Evolutionary conservation across 768 basidiomycete genomes (phyloP).

Genomic region (Lentinula boryana): DNA sequence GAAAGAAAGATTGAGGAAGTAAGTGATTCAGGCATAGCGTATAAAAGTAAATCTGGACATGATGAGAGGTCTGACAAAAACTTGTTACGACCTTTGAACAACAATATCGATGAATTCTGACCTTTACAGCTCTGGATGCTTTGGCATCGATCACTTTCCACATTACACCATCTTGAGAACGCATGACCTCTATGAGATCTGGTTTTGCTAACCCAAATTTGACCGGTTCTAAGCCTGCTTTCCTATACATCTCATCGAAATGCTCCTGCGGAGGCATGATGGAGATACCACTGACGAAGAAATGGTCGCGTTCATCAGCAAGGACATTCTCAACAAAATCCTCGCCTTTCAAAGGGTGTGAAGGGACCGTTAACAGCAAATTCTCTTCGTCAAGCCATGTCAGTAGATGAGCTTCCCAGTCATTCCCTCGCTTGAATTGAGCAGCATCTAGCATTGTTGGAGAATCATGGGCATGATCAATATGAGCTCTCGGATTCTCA

Average conservation of each 20-base stretch:
- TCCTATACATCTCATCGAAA: slow-evolving; percentile 26
- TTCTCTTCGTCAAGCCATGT: slow-evolving; percentile 33
- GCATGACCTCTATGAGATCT: slow-evolving; percentile 40
- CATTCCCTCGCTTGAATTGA: slow-evolving; percentile 35
- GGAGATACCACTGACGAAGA: slow-evolving; percentile 37
- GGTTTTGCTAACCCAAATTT: slow-evolving; percentile 42
- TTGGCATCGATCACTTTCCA: slow-evolving; percentile 51
- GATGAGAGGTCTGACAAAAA: slow-evolving; percentile 36
- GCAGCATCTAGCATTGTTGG: slow-evolving; percentile 27
- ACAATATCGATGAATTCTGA: slow-evolving; percentile 12
- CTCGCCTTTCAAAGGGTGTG: slow-evolving; percentile 25
- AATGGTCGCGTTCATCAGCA: slow-evolving; percentile 35
- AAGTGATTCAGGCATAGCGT: slow-evolving; percentile 35
- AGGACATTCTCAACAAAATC: slow-evolving; percentile 34
- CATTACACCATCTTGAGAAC: slow-evolving; percentile 21
- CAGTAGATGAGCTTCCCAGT: slow-evolving; percentile 40
- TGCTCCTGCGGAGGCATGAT: slow-evolving; percentile 35
- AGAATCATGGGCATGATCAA: not conserved
- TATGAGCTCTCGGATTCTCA: slow-evolving; percentile 1
- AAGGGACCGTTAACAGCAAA: slow-evolving; percentile 34
- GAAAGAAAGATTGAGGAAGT: slow-evolving; percentile 27
- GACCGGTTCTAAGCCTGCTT: slow-evolving; percentile 25
- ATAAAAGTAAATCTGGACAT: slow-evolving; percentile 49
- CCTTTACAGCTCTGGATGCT: slow-evolving; percentile 41
- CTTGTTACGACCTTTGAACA: not conserved